A percentile compares a stretch with the other conserved stretches of the same genome.
phyloP scores from a whole-genome alignment of 768 basidiomycete genomes.

The Podaxis sp. region DNA sequence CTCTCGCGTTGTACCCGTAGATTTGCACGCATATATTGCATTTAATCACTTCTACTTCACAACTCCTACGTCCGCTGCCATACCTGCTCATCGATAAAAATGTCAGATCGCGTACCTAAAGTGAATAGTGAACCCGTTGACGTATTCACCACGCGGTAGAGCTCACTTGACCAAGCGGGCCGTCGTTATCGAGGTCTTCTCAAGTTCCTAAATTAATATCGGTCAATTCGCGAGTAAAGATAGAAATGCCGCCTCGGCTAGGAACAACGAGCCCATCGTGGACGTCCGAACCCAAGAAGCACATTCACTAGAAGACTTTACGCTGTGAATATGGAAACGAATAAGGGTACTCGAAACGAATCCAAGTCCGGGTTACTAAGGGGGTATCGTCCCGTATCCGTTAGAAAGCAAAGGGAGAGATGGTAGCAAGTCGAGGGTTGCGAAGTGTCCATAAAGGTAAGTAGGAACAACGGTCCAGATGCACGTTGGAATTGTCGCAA shows the following conservation, averaged over 20 bases:
- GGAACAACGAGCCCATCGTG: background rate
- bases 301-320: background rate
- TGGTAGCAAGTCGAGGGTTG: background rate
- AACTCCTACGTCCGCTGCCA: no score
- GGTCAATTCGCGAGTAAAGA: background rate
- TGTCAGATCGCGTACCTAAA: no score
- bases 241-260: background rate
- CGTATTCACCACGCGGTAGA: no score
- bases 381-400: background rate
- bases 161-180: no score
- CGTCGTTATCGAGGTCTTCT: background rate
- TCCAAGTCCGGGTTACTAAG: background rate
- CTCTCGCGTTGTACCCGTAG: background rate
- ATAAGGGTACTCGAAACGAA: background rate
- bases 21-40: no score
- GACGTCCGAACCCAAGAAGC: background rate
- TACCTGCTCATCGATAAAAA: no score
- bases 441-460: background rate
- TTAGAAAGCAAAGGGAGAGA: background rate
- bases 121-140: no score
- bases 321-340: background rate
- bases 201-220: constrained; percentile 1
- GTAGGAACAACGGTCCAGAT: background rate
- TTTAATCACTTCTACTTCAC: no score
- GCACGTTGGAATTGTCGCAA: background rate